These are phyloP conservation scores for Botrytis porri DNA, from an alignment of 2,329 filamentous ascomycete genomes.

Conservation along the genomic window DNA sequence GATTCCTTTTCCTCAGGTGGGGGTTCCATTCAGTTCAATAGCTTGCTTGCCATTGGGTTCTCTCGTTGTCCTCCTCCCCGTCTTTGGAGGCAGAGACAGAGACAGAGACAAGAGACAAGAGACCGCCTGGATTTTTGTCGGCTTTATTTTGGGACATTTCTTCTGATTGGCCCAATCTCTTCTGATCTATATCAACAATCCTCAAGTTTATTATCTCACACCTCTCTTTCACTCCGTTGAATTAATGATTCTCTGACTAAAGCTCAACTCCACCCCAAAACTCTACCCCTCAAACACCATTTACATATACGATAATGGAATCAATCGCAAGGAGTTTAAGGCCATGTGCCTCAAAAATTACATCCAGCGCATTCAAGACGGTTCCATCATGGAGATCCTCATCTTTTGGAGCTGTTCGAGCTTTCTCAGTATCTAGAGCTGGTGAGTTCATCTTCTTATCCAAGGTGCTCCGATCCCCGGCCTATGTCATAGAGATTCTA, in stretches of 20 bases:
- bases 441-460: slow-evolving; percentile 39
- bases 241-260: not conserved
- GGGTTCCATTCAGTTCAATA: not conserved
- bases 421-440: slow-evolving; percentile 46
- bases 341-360: slow-evolving; percentile 37
- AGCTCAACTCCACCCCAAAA: not conserved
- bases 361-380: slow-evolving; percentile 25
- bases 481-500: not conserved
- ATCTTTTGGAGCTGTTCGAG: slow-evolving; percentile 41
- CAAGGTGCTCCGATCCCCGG: not conserved
- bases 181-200: not conserved
- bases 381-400: slow-evolving; percentile 30
- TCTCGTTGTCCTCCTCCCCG: not conserved
- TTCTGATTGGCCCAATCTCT: not conserved
- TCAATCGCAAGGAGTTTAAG: slow-evolving; percentile 54
- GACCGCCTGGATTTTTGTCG: not conserved
- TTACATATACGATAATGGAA: slow-evolving; percentile 46
- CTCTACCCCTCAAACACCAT: slow-evolving; percentile 4
- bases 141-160: not conserved
- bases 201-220: slow-evolving; percentile 2
- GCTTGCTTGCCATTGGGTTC: not conserved
- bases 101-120: not conserved
- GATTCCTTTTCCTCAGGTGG: not conserved
- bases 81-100: not conserved
- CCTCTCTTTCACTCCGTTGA: not conserved